Evolutionary conservation across 768 basidiomycete species (phyloP).

Genomic region (Trametes sanguinea): DNA sequence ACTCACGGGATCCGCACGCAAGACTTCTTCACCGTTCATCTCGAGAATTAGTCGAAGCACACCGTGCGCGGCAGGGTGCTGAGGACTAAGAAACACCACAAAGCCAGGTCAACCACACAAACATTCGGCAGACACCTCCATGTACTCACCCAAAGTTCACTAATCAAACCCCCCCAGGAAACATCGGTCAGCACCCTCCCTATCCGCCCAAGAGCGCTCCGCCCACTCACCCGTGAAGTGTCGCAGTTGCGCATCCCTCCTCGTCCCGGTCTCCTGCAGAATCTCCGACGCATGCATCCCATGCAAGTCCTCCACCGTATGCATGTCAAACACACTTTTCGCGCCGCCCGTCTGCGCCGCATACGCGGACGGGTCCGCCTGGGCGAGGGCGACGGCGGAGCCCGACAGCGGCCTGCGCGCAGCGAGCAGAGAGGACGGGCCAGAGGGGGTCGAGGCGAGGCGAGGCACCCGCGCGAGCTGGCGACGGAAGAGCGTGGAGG

Average conservation of each 20-base stretch:
- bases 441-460: conserved; percentile 31
- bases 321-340: conserved; percentile 62
- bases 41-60: conserved; percentile 97
- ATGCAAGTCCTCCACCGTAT: conserved; percentile 84
- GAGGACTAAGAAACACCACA: conserved; percentile 57
- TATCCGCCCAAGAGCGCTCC: background rate
- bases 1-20: conserved; percentile 81
- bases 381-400: conserved; percentile 38
- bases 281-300: conserved; percentile 79
- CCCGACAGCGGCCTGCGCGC: conserved; percentile 42
- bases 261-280: conserved; percentile 68
- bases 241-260: conserved; percentile 78
- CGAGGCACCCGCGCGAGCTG: conserved; percentile 46
- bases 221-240: conserved; percentile 84
- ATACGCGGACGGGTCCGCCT: conserved; percentile 27
- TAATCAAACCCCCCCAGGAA: conserved; percentile 31
- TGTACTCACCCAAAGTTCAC: conserved; percentile 85
- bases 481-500: conserved; percentile 65
- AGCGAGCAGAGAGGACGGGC: conserved; percentile 27
- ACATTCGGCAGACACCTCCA: background rate
- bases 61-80: conserved; percentile 98
- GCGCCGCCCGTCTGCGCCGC: conserved; percentile 34
- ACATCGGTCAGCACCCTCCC: conserved; percentile 7
- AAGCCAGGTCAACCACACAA: background rate
- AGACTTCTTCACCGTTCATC: conserved; percentile 94